These are phyloP conservation scores for Moelleriella libera DNA, from an alignment of 2,329 filamentous ascomycete species.

Conservation along the genomic window DNA sequence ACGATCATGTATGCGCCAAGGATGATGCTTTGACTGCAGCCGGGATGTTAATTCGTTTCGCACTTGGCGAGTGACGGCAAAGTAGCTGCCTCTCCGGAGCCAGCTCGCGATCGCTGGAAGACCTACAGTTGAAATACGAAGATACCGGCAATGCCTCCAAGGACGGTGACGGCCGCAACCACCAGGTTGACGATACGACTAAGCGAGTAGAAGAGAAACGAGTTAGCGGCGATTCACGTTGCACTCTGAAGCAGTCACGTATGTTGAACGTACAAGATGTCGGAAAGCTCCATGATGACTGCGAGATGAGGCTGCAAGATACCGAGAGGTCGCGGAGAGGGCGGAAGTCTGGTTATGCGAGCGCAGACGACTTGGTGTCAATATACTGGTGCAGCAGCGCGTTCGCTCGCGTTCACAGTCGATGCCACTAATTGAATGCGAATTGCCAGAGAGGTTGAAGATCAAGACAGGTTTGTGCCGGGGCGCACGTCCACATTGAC, in stretches of 20 bases:
- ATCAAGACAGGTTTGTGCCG: constrained; percentile 3
- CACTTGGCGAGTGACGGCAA: background rate
- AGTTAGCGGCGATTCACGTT: background rate
- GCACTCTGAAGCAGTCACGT: background rate
- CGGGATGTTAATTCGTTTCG: background rate
- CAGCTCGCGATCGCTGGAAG: background rate
- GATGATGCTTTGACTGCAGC: constrained; percentile 38
- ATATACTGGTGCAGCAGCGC: background rate
- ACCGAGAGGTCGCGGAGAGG: background rate
- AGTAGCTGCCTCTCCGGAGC: no score
- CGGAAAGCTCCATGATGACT: constrained; percentile 71
- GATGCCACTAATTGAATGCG: constrained; percentile 2
- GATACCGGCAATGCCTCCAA: constrained; percentile 68
- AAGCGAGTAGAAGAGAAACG: constrained; percentile 1
- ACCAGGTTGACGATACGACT: constrained; percentile 93
- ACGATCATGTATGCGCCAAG: constrained; percentile 78
- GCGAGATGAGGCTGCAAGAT: background rate
- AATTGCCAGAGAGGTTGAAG: constrained; percentile 1
- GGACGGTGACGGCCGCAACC: constrained; percentile 72
- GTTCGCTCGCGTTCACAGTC: background rate
- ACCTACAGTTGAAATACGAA: constrained; percentile 46
- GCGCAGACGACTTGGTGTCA: background rate
- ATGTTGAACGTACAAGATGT: constrained; percentile 59
- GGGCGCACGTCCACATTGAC: constrained; percentile 3
- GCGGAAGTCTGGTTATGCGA: background rate